These are phyloP conservation scores for Chaetomidium leptoderma DNA, from an alignment of 495 filamentous ascomycete species.

Conservation along the genomic window DNA sequence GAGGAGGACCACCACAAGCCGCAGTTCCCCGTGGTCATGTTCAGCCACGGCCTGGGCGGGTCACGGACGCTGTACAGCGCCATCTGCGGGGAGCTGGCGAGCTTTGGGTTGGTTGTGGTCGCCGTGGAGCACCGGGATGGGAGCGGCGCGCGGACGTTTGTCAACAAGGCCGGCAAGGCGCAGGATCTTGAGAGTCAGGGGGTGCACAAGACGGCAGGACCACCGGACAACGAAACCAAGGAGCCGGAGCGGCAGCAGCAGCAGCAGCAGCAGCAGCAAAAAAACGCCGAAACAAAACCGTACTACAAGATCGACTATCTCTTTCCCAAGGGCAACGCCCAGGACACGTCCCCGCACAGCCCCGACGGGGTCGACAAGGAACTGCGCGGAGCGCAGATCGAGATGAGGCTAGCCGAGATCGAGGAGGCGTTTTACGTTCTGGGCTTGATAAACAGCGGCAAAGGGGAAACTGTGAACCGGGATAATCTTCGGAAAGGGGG, in stretches of 20 bases:
- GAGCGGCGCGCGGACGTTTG: slow-evolving; percentile 57
- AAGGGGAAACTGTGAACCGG: slow-evolving; percentile 36
- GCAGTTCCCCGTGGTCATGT: slow-evolving; percentile 61
- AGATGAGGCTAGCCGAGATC: slow-evolving; percentile 61
- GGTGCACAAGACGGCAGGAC: slow-evolving; percentile 14
- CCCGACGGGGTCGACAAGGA: slow-evolving; percentile 33
- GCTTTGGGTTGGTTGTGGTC: slow-evolving; percentile 63
- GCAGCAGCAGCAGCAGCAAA: background rate
- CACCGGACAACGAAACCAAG: slow-evolving; percentile 8
- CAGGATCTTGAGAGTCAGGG: slow-evolving; percentile 24
- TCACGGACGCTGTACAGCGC: slow-evolving; percentile 59
- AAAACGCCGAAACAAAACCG: slow-evolving; percentile 8
- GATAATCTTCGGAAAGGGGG: slow-evolving; percentile 48
- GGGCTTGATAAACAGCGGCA: slow-evolving; percentile 49
- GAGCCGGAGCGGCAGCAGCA: background rate
- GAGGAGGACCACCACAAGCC: slow-evolving; percentile 17
- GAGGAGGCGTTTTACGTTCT: slow-evolving; percentile 53
- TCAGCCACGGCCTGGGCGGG: slow-evolving; percentile 66
- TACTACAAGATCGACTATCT: slow-evolving; percentile 45
- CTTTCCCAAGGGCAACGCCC: slow-evolving; percentile 40
- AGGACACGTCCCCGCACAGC: slow-evolving; percentile 38
- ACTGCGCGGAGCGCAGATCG: slow-evolving; percentile 53
- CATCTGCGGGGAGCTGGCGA: slow-evolving; percentile 58
- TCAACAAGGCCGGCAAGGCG: slow-evolving; percentile 37
- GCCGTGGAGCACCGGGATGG: slow-evolving; percentile 67